Evolutionary conservation across 306 rosid genomes (phyloP), one percentile per base, ranked within the genome.

Genomic region (Corylus heterophylla): DNA sequence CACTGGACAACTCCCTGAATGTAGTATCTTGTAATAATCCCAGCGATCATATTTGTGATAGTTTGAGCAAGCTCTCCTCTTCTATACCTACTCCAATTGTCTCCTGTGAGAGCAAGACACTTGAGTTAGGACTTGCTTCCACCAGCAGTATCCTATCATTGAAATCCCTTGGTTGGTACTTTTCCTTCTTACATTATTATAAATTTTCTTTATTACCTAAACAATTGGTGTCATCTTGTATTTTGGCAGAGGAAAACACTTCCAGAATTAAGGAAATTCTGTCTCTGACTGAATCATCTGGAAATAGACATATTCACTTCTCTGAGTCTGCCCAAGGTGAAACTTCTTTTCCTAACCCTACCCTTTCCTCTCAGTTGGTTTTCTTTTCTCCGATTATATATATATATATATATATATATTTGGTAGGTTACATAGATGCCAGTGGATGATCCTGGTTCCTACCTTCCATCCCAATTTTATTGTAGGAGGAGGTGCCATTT

Each of bases 121-220:
- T 61, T 1, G 69, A 75, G 54, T 77, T 7, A 63, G 82, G 80
- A 75, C 77, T 71, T 66, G 73, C 66, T 86, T 84, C 89, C 70
- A 81, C 82, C 76, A 59, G 80, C 51, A 20, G 76, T 70, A 54
- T 48, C 70, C 81, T 76, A 16, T 77, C 86, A 66, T 75, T 68
- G 69, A 80, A 85, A 69, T 81, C 92, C 61, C 50, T 56, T 20
- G 98, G 97, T 93, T 73, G 69, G 88, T 89, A 79, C 85, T 76
- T 74, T 31, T 35, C 44, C 50, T 83, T 79, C 47, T 67, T 59
- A 14, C 49, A 12, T 51, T 18, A 61, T 54, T 54, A 13, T 37
- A 76, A 25, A n/a, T 75, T 62, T 61, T 69, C 54, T 79, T 66
- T 74, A 14, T 73, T 74, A 76, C 54, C 27, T 52, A 16, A 54